These are phyloP conservation scores for Aurifilum marmelostoma DNA, from an alignment of 2,329 filamentous ascomycete species.

Conservation along the genomic window DNA sequence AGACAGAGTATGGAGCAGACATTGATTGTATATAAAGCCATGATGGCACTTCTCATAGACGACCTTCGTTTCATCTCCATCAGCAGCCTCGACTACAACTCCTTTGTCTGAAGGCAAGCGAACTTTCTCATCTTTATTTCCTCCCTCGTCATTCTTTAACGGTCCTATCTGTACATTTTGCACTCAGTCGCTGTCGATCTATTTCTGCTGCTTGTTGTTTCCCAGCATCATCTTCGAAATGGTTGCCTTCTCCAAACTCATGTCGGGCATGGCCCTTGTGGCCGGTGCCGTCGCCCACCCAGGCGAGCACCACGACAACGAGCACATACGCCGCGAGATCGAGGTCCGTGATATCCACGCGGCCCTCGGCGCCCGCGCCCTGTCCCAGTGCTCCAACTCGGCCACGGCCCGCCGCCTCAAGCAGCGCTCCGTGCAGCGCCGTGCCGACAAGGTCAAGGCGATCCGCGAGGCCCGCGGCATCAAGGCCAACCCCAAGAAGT, in stretches of 20 bases:
- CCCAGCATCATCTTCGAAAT: conserved; percentile 12
- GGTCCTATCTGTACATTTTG: background rate
- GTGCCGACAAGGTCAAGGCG: conserved; percentile 42
- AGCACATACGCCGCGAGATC: conserved; percentile 40
- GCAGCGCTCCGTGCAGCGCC: conserved; percentile 45
- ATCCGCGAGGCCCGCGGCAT: conserved; percentile 44
- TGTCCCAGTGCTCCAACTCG: conserved; percentile 45
- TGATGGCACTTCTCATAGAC: background rate
- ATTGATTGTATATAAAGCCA: background rate
- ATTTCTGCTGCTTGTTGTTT: background rate
- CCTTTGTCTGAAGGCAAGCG: background rate
- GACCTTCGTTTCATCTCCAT: background rate
- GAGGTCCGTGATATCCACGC: conserved; percentile 40
- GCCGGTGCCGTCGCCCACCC: conserved; percentile 38
- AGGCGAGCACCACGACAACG: conserved; percentile 37
- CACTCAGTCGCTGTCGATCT: background rate
- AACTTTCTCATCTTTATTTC: background rate
- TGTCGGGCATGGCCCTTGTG: conserved; percentile 27
- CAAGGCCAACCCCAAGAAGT: conserved; percentile 37
- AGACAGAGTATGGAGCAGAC: too few species aligned
- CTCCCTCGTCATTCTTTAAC: background rate
- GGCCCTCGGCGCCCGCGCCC: conserved; percentile 40
- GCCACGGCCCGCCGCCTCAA: conserved; percentile 44
- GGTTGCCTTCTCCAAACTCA: conserved; percentile 25
- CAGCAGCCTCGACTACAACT: background rate